A percentile compares a stretch with the other conserved stretches of the same genome.
Evolutionary conservation across 148 eudicot genomes (phyloP).

Genomic region (Camellia sinensis): DNA sequence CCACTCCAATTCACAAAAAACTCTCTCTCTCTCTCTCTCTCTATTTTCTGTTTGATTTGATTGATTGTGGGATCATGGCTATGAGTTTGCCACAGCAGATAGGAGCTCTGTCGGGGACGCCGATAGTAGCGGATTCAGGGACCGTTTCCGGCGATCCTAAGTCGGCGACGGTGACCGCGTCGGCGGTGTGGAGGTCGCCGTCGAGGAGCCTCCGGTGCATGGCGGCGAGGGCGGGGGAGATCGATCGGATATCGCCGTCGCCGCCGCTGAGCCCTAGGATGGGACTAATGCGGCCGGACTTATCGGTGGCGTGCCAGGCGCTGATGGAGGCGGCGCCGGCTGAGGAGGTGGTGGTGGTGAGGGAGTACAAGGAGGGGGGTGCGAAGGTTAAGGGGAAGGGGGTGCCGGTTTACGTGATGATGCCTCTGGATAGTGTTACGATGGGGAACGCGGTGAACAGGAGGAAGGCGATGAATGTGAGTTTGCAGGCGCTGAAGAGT

Average conservation of each 20-base stretch:
- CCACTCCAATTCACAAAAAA: not conserved
- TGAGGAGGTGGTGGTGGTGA: slow-evolving; percentile 1
- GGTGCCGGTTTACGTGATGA: slow-evolving; percentile 95
- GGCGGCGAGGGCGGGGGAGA: slow-evolving; percentile 21
- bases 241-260: slow-evolving; percentile 37
- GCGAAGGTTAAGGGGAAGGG: slow-evolving; percentile 34
- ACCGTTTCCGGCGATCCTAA: not conserved
- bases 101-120: slow-evolving; percentile 58
- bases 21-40: not conserved
- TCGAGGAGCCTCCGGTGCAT: slow-evolving; percentile 21
- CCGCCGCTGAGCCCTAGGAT: slow-evolving; percentile 60
- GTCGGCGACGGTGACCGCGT: slow-evolving; percentile 21
- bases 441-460: slow-evolving; percentile 60
- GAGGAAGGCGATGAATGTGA: slow-evolving; percentile 78
- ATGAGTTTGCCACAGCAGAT: slow-evolving; percentile 66
- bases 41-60: not conserved
- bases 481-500: slow-evolving; percentile 74
- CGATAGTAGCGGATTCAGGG: slow-evolving; percentile 28
- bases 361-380: slow-evolving; percentile 21
- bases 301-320: slow-evolving; percentile 56
- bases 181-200: slow-evolving; percentile 43
- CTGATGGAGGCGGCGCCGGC: slow-evolving; percentile 29
- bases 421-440: slow-evolving; percentile 87
- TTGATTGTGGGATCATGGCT: slow-evolving; percentile 36
- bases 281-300: slow-evolving; percentile 38